Percentiles rank a stretch among this genome's conserved stretches.
Evolutionary conservation across 1,139 yeast species (phyloP).

Genomic region (Saccharomyces hybrid): DNA sequence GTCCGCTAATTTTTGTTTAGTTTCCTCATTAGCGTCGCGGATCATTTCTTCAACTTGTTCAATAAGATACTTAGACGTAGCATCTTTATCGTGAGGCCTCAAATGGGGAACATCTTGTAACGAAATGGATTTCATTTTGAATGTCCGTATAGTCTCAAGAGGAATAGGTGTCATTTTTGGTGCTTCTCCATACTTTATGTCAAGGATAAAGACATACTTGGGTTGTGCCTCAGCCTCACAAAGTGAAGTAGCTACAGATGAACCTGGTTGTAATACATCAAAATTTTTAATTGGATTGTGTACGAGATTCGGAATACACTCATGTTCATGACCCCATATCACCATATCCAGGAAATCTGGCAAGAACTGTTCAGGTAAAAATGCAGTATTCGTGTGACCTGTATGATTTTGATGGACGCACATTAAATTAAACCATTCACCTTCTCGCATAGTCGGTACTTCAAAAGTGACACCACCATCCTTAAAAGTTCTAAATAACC

Average conservation of each 20-base stretch:
- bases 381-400: conserved; percentile 73
- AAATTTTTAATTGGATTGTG: conserved; percentile 63
- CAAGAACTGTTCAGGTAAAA: conserved; percentile 74
- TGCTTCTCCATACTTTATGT: conserved; percentile 46
- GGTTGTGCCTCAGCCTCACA: conserved; percentile 76
- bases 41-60: conserved; percentile 63
- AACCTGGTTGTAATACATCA: conserved; percentile 85
- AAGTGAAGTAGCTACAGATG: conserved; percentile 87
- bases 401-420: conserved; percentile 90
- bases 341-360: conserved; percentile 78
- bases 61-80: conserved; percentile 54
- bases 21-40: conserved; percentile 46
- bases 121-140: conserved; percentile 59
- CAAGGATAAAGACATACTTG: conserved; percentile 67
- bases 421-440: conserved; percentile 76
- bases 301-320: conserved; percentile 69
- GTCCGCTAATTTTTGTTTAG: conserved; percentile 33
- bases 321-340: conserved; percentile 98
- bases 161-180: conserved; percentile 60
- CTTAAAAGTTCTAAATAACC: conserved; percentile 73
- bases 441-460: conserved; percentile 53
- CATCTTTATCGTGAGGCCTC: conserved; percentile 57
- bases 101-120: conserved; percentile 48
- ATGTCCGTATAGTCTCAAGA: conserved; percentile 74
- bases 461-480: conserved; percentile 75